A percentile compares a stretch with the other conserved stretches of the same genome.
These are phyloP conservation scores for Termitomyces sp. DNA, from an alignment of 768 basidiomycete species.

Conservation along the genomic window DNA sequence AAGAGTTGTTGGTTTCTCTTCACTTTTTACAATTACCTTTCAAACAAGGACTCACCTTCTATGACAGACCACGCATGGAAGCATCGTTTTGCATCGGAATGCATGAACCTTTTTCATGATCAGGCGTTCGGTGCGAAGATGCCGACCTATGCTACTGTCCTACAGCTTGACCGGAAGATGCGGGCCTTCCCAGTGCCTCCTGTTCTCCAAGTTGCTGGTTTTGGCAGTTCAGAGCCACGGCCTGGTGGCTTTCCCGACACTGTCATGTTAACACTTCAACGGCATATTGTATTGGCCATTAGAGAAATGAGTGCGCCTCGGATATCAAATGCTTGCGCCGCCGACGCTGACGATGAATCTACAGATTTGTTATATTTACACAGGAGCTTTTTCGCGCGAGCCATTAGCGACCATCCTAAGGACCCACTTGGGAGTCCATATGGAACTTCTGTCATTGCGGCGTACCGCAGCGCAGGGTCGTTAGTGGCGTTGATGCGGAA, in stretches of 20 bases:
- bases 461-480: conserved; percentile 68
- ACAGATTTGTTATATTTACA: conserved; percentile 66
- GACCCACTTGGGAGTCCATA: conserved; percentile 70
- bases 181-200: conserved; percentile 64
- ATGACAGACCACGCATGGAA: conserved; percentile 60
- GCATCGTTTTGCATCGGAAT: conserved; percentile 61
- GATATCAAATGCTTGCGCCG: not conserved
- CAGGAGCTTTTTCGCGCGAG: conserved; percentile 68
- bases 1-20: conserved; percentile 44
- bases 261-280: conserved; percentile 50
- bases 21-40: not conserved
- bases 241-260: conserved; percentile 42
- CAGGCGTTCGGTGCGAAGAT: conserved; percentile 68
- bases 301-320: conserved; percentile 55
- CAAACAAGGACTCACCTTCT: not conserved
- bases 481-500: conserved; percentile 68
- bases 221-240: conserved; percentile 48
- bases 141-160: conserved; percentile 59
- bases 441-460: conserved; percentile 68
- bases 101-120: conserved; percentile 64
- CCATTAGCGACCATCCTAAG: conserved; percentile 67
- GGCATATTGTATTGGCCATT: conserved; percentile 64
- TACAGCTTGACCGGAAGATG: conserved; percentile 63
- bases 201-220: conserved; percentile 61
- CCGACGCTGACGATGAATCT: not conserved